A percentile compares a stretch with the other conserved stretches of the same genome.
Conservation (phyloP, 257 asterid genomes). For the Rhazya stricta region DNA sequence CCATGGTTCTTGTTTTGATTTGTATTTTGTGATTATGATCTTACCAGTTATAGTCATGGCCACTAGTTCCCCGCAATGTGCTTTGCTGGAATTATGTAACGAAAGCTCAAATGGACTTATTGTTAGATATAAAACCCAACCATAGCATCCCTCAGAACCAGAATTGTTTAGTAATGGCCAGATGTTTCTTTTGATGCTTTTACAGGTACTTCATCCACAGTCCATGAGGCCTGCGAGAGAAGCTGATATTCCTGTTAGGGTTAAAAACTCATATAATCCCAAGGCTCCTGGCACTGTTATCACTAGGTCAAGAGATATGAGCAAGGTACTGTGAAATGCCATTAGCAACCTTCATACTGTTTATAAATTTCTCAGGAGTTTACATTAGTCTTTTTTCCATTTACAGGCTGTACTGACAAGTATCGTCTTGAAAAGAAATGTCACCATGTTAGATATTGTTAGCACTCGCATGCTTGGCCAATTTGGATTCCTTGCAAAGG, state of each 20-base stretch:
- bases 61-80: not conserved
- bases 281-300: slow-evolving; percentile 91
- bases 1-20: not conserved
- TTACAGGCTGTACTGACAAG: slow-evolving; percentile 88
- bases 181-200: slow-evolving; percentile 12
- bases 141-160: not conserved
- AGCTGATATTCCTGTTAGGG: slow-evolving; percentile 89
- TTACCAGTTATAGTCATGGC: not conserved
- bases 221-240: slow-evolving; percentile 97
- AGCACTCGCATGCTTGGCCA: slow-evolving; percentile 97
- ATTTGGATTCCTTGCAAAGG: slow-evolving; percentile 91
- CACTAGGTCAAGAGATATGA: slow-evolving; percentile 76
- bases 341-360: slow-evolving; percentile 5
- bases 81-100: too few species aligned
- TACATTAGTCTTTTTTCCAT: slow-evolving; percentile 13
- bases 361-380: slow-evolving; percentile 8
- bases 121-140: not conserved
- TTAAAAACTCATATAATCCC: slow-evolving; percentile 84
- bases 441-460: slow-evolving; percentile 84
- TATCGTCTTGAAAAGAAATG: slow-evolving; percentile 83
- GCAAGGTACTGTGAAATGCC: slow-evolving; percentile 40
- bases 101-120: not conserved
- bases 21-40: not conserved
- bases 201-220: slow-evolving; percentile 89
- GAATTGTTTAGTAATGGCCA: not conserved